Evolutionary conservation across 2,329 filamentous ascomycete genomes (phyloP).

Genomic region (Scedosporium aurantiacum): DNA sequence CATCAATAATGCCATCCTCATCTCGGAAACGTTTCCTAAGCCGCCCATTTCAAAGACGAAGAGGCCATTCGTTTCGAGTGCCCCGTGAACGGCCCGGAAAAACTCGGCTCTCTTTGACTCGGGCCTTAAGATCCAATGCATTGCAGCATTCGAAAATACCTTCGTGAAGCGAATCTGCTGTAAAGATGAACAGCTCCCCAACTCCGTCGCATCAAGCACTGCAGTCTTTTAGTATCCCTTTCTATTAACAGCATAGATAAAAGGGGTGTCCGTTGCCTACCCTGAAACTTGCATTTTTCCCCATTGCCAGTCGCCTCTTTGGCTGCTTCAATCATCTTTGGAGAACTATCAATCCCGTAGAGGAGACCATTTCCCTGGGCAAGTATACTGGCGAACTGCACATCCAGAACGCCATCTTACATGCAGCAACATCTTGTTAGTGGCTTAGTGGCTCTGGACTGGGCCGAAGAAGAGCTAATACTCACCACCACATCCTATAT

Average conservation of each 20-base stretch:
- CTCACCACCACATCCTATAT: conserved; percentile 53
- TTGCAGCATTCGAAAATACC: conserved; percentile 54
- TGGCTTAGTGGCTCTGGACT: background rate
- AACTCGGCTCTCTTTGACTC: conserved; percentile 32
- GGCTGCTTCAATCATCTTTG: conserved; percentile 46
- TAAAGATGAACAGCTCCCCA: conserved; percentile 23
- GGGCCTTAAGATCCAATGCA: conserved; percentile 53
- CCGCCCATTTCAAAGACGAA: conserved; percentile 65
- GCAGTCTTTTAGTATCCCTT: background rate
- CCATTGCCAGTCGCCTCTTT: conserved; percentile 25
- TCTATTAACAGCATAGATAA: conserved; percentile 3
- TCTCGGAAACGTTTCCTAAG: conserved; percentile 55
- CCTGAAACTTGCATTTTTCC: conserved; percentile 32
- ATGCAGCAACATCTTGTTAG: background rate
- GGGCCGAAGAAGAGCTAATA: conserved; percentile 2
- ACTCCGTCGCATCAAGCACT: conserved; percentile 36
- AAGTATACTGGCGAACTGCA: conserved; percentile 37
- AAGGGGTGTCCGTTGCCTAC: conserved; percentile 14
- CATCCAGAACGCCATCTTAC: conserved; percentile 46
- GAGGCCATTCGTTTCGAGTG: conserved; percentile 41
- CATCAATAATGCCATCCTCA: conserved; percentile 44
- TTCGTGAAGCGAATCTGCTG: conserved; percentile 35
- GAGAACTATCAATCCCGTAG: conserved; percentile 48
- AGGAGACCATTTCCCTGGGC: conserved; percentile 34
- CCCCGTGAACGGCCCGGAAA: conserved; percentile 39